phyloP scores from a whole-genome alignment of 2,329 filamentous ascomycete genomes.

The Xylariomycetidae sp. region DNA sequence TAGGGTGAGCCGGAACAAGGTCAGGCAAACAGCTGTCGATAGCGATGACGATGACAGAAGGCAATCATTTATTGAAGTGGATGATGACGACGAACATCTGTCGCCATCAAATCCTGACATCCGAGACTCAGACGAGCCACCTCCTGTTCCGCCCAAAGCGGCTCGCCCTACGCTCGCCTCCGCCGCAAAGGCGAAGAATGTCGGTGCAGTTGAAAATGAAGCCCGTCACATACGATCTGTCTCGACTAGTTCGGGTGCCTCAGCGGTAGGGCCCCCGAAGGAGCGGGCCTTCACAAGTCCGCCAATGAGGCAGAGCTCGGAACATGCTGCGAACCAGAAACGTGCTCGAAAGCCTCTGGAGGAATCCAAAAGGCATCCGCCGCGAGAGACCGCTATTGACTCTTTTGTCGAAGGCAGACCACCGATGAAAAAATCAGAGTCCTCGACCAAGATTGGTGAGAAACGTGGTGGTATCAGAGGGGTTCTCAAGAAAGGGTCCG shows the following conservation, averaged over 20 bases:
- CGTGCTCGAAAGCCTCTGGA: slow-evolving; percentile 34
- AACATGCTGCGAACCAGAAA: slow-evolving; percentile 44
- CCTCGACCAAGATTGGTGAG: slow-evolving; percentile 27
- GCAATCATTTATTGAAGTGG: slow-evolving; percentile 18
- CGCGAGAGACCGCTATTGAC: no score
- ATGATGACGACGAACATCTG: slow-evolving; percentile 17
- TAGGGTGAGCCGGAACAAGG: slow-evolving; percentile 49
- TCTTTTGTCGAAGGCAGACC: slow-evolving; percentile 10
- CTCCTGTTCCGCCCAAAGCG: slow-evolving; percentile 21
- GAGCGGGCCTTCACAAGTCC: slow-evolving; percentile 16
- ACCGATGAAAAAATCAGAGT: slow-evolving; percentile 25
- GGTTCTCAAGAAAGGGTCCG: slow-evolving; percentile 46
- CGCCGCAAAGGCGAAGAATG: slow-evolving; percentile 8
- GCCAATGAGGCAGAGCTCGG: slow-evolving; percentile 19
- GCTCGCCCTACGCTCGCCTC: slow-evolving; percentile 16
- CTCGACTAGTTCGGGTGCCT: slow-evolving; percentile 12
- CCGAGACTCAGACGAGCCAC: slow-evolving; percentile 10
- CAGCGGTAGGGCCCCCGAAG: slow-evolving; percentile 13
- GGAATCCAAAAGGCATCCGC: slow-evolving; percentile 10
- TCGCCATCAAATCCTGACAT: slow-evolving; percentile 3
- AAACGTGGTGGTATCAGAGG: slow-evolving; percentile 45
- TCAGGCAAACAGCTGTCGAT: slow-evolving; percentile 35
- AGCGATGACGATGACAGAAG: slow-evolving; percentile 23
- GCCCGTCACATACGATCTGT: slow-evolving; percentile 6
- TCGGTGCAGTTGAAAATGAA: slow-evolving; percentile 2